These are phyloP conservation scores for Salix exigua DNA, from an alignment of 345 rosid genomes.

Conservation along the genomic window DNA sequence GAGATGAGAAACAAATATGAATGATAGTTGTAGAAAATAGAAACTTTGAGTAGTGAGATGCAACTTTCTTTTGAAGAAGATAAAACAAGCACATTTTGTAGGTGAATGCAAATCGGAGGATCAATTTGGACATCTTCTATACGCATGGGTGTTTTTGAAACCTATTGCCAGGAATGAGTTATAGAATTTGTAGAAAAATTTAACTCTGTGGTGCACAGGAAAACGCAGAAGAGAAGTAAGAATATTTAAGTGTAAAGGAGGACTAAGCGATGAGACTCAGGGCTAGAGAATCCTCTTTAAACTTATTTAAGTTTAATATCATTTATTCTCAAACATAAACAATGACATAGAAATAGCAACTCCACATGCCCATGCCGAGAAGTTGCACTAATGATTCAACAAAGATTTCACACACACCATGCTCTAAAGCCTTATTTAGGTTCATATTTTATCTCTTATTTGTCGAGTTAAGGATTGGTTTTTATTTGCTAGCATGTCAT, in stretches of 20 bases:
- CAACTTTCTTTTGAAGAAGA: too few species aligned
- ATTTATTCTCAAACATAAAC: constrained; percentile 36
- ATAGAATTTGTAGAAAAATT: constrained; percentile 12
- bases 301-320: constrained; percentile 15
- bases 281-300: constrained; percentile 41
- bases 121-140: constrained; percentile 1
- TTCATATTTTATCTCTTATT: too few species aligned
- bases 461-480: background rate
- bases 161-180: background rate
- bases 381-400: constrained; percentile 26
- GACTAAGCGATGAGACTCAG: constrained; percentile 29
- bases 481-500: background rate
- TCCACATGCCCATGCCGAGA: constrained; percentile 43
- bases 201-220: constrained; percentile 39
- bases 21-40: too few species aligned
- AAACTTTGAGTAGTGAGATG: too few species aligned
- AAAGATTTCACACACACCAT: constrained; percentile 16
- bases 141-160: background rate
- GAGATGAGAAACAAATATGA: too few species aligned
- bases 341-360: constrained; percentile 34
- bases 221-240: constrained; percentile 27
- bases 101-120: background rate
- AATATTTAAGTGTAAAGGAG: constrained; percentile 24
- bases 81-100: too few species aligned
- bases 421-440: constrained; percentile 24